Evolutionary conservation across 768 basidiomycete species (phyloP), one percentile per base, ranked within the genome.

Genomic region (Exsudoporus frostii): DNA sequence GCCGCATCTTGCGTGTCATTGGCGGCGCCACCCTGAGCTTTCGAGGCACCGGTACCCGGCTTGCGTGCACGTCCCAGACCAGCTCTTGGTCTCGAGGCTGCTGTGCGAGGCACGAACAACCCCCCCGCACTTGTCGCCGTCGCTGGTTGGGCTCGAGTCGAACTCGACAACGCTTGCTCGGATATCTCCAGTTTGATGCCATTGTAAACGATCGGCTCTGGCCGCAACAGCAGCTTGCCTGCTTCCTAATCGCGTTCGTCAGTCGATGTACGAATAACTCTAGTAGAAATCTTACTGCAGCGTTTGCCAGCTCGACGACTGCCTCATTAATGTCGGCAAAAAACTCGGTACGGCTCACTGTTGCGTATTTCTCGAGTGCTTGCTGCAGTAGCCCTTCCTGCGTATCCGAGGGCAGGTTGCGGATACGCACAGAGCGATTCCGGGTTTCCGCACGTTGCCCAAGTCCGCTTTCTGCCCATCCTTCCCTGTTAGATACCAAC

Each of bases 301-400:
- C 74, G 57, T 72, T 87, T 50, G 84, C 81, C 19, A 89, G 71
- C 63, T 87, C 86, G 11, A 84, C 80, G 5, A 84, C 71, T 10
- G 85, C 86, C 68, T 88, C 82, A 22, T 74, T 75, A 44, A 70
- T 69, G 53, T 85, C 80, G 7, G 73, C 65, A 59, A 93, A 85
- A 6, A 96, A 76, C 65, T 93, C 87, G 3, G 92, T 81, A 6
- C 93, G 83, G 46, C 81, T 83, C 37, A 91, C 80, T 3, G 74
- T 68, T 1, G 82, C 81, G 37, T 88, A 66, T 70, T 92, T 96
- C 66, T 94, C 92, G 5, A 99, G 72, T 0, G 76, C 74, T 74
- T 98, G 97, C 61, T 99, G 96, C 24, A 99, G 70, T 1, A 98
- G 73, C 2, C 90, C 96, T 65, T 98, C 97, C 65, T 97, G 91